Percentiles rank a stretch among this genome's conserved stretches.
Conservation (phyloP, 148 eudicot species). For the Heliosperma pusillum region DNA sequence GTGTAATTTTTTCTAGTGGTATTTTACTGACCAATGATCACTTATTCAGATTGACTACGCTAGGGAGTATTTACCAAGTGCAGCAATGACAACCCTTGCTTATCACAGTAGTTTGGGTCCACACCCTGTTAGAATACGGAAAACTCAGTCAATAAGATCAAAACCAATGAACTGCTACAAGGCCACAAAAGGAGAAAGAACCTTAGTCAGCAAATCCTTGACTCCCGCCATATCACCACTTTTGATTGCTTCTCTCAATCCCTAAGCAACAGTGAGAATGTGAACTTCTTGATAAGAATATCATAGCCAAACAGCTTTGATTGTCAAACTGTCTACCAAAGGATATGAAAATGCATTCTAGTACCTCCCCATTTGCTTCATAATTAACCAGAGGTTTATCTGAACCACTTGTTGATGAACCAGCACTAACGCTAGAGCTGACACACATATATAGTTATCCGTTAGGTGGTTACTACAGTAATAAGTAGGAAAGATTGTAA, state of each 20-base stretch:
- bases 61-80: conserved; percentile 56
- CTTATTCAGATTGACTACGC: neutral
- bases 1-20: neutral
- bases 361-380: conserved; percentile 83
- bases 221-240: conserved; percentile 62
- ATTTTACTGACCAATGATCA: neutral
- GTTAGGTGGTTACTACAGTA: conserved; percentile 17
- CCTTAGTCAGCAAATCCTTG: conserved; percentile 66
- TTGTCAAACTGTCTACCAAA: conserved; percentile 13
- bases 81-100: conserved; percentile 68
- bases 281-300: neutral
- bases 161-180: conserved; percentile 3
- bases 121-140: conserved; percentile 51
- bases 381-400: conserved; percentile 42
- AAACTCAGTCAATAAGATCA: conserved; percentile 19
- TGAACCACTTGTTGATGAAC: conserved; percentile 41
- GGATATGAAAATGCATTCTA: neutral
- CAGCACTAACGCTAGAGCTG: conserved; percentile 42
- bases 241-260: conserved; percentile 80
- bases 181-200: conserved; percentile 18
- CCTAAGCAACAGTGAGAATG: conserved; percentile 36
- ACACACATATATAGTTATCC: conserved; percentile 15
- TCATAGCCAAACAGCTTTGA: neutral
- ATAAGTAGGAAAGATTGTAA: neutral
- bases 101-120: conserved; percentile 77